Conservation (phyloP, 208 protist species). For the Crithidia expoeki region DNA sequence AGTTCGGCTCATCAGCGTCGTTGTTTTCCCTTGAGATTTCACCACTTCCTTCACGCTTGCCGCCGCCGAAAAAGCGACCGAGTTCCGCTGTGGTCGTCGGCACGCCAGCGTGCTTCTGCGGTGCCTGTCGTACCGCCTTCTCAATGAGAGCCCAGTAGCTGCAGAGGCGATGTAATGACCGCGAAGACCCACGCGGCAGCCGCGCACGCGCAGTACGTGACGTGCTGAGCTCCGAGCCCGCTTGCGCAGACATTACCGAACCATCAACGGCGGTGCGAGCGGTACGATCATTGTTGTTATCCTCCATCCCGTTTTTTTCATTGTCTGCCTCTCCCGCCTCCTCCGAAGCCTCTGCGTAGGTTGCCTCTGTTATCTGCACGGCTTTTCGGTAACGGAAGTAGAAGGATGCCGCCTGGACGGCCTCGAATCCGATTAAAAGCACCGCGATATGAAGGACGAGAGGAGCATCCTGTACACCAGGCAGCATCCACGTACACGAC, state of each 20-base stretch:
- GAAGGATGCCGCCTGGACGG: slow-evolving; percentile 18
- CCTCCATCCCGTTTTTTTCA: slow-evolving; percentile 1
- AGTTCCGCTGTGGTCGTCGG: slow-evolving; percentile 20
- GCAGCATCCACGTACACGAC: slow-evolving; percentile 22
- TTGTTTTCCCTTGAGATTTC: neutral
- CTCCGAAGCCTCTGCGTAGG: slow-evolving; percentile 5
- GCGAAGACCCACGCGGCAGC: slow-evolving; percentile 25
- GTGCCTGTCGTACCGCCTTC: slow-evolving; percentile 27
- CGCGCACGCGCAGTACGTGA: slow-evolving; percentile 1
- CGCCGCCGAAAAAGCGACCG: slow-evolving; percentile 17
- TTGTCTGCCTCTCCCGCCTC: neutral
- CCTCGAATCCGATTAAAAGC: slow-evolving; percentile 24
- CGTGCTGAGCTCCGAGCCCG: slow-evolving; percentile 5
- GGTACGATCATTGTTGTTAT: neutral
- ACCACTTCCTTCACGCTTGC: neutral
- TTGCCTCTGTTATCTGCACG: slow-evolving; percentile 1
- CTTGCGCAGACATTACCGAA: neutral
- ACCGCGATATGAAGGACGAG: slow-evolving; percentile 33
- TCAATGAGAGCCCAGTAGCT: slow-evolving; percentile 47
- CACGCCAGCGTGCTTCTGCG: slow-evolving; percentile 27
- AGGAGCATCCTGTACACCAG: slow-evolving; percentile 13
- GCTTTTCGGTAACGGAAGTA: slow-evolving; percentile 25
- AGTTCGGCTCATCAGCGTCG: neutral
- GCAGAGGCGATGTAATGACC: slow-evolving; percentile 31
- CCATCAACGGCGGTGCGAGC: neutral